phyloP scores from a whole-genome alignment of 1,284 basidiomycete species.

The Ganoderma meredithae region DNA sequence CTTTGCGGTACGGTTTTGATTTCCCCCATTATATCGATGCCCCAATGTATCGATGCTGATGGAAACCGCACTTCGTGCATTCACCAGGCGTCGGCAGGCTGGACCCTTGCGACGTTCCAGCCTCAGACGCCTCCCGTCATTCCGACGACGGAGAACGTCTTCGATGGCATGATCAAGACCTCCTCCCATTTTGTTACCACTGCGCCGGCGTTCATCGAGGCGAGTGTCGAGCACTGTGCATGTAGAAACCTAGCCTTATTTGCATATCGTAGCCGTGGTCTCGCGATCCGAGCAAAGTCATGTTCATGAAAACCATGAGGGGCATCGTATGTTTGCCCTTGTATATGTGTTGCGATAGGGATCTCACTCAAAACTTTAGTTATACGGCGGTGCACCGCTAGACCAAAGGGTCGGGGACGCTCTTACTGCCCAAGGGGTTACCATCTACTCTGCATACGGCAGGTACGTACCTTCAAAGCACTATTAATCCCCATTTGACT shows the following conservation, averaged over 20 bases:
- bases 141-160: conserved; percentile 36
- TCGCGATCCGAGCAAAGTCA: conserved; percentile 30
- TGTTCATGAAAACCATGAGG: conserved; percentile 27
- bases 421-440: conserved; percentile 36
- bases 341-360: not conserved
- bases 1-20: conserved; percentile 27
- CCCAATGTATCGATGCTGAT: not conserved
- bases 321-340: conserved; percentile 27
- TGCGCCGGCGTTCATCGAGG: conserved; percentile 41
- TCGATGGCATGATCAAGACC: conserved; percentile 31
- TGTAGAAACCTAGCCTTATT: not conserved
- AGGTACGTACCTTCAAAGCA: conserved; percentile 24
- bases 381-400: conserved; percentile 41
- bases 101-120: conserved; percentile 26
- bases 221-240: conserved; percentile 7
- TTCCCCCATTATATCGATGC: too few relatives aligned
- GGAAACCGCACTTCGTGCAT: not conserved
- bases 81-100: conserved; percentile 29
- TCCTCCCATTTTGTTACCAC: conserved; percentile 31
- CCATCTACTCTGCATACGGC: conserved; percentile 35
- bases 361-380: conserved; percentile 18
- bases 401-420: conserved; percentile 37
- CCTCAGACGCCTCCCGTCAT: conserved; percentile 32
- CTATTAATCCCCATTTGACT: not conserved
- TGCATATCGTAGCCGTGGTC: conserved; percentile 30